Evolutionary conservation across 352 stramenopile genomes (phyloP), one percentile per base, ranked within the genome.

Genomic region (Globisporangium cylindrosporum): DNA sequence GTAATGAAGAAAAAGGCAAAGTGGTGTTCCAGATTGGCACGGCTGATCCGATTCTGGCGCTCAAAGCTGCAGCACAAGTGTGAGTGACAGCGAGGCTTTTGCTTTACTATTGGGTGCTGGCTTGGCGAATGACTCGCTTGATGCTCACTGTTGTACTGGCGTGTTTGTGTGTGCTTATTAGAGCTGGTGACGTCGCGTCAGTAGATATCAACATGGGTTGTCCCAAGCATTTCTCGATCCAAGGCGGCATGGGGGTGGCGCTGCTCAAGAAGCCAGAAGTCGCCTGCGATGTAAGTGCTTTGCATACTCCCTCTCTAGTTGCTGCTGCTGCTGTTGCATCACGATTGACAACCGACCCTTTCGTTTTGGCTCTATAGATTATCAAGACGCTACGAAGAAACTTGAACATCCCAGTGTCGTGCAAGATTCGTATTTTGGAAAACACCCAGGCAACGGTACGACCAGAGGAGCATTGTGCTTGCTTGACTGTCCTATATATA

Each of bases 191-290:
- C 68, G 92, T 98, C 10, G 86, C 85, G 7, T 83, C 89, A n/a
- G 79, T 98, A 34, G 92, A 98, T 70, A 86, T 98, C 69, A 98
- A 98, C 73, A 98, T 98, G 94, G 94, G 94, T 62, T 98, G 94
- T 65, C 94, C 94, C 9, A 98, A 98, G 77, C 86, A 96, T 67
- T 98, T 98, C 62, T 98, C 91, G 18, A 69, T 97, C 29, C 87
- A 97, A 62, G 94, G 92, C 58, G 90, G 91, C 34, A 98, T 98
- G 94, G 94, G 94, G 32, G 88, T 89, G 18, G 90, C 93, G 22
- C 77, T 98, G 29, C 78, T 98, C 25, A 86, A 86, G 56, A 97
- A 91, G 61, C 93, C 92, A 36, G 81, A 97, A 62, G 70, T 93
- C 20, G 93, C 94, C 38, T 94, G 81, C 32, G 91, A 97, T 43